Base-by-base conservation (phyloP, 1,284 basidiomycete species). In the Meripilus lineatus region DNA sequence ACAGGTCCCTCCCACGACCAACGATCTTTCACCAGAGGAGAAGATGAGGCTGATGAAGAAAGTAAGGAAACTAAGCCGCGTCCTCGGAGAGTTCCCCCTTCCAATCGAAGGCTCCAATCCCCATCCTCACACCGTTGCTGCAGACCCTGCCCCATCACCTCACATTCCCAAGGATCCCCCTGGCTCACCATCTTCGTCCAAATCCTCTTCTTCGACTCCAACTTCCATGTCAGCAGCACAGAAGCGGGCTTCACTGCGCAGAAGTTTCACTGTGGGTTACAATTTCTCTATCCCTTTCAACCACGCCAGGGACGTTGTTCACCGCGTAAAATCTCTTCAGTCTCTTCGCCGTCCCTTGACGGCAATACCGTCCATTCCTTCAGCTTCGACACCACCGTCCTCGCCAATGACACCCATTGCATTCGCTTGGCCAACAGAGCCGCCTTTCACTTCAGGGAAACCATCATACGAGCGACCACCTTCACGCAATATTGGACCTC, bases 21-120 rank as follows among this genome's bases (percentile, higher is more conserved):
- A 66, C 51, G 58, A 65, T 14, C 54, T 68, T 22, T 58, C 63
- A 44, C 58, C 61, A 21, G 52, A 53, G 45, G 64, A 67, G 50
- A 69, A 67, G 51, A 63, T 62, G 48, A 63, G 55, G 50, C 53
- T 72, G 38, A 48, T 72, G 45, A 67, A 65, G 52, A 71, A 72
- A 45, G 61, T 67, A 8, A 59, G 66, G 39, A 73, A 73, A 50
- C 54, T 74, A 33, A 70, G 68, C 50, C 63, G 59, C 36, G 64
- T 72, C 32, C 63, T 74, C 22, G 66, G 67, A 20, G 69, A 66
- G 47, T 50, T 59, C 10, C 63, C 63, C 14, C 50, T 58, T 14
- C 51, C 57, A 22, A 47, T 48, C 7, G 51, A 57, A 5, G 34
- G 30, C 15, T 34, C 43, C 21, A 50, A 51, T n/a, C 38, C 30